These are phyloP conservation scores for Austroboletus eburneus DNA, from an alignment of 768 basidiomycete genomes.

Conservation along the genomic window DNA sequence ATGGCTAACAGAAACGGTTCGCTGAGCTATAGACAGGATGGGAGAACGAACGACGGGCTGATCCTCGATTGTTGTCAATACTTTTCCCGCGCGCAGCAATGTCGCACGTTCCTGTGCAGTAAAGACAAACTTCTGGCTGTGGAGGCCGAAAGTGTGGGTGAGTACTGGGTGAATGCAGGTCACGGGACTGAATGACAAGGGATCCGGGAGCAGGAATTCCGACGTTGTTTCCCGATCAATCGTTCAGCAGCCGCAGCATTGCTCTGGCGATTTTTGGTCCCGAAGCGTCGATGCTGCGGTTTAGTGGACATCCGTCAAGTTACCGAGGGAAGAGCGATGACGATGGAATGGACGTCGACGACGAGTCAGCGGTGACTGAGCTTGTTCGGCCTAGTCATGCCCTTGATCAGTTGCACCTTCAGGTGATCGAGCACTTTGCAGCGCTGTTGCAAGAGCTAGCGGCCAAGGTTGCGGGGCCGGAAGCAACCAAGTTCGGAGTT, in stretches of 20 bases:
- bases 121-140: conserved; percentile 66
- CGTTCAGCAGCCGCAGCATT: conserved; percentile 49
- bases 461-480: conserved; percentile 47
- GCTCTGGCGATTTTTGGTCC: conserved; percentile 43
- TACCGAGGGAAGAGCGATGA: conserved; percentile 36
- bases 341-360: conserved; percentile 62
- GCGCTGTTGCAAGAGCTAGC: conserved; percentile 57
- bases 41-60: conserved; percentile 58
- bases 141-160: conserved; percentile 46
- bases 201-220: conserved; percentile 15
- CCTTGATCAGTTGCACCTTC: conserved; percentile 61
- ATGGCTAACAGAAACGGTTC: not conserved
- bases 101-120: conserved; percentile 59
- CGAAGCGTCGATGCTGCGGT: conserved; percentile 34
- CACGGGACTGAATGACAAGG: conserved; percentile 13
- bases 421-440: conserved; percentile 67
- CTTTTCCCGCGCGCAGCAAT: conserved; percentile 39
- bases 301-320: conserved; percentile 38
- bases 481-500: conserved; percentile 37
- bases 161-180: conserved; percentile 12
- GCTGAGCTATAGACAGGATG: conserved; percentile 20
- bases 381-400: conserved; percentile 48
- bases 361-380: conserved; percentile 37
- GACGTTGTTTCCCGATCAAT: conserved; percentile 28
- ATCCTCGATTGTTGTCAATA: conserved; percentile 76